Percentiles rank a stretch among this genome's conserved stretches.
Evolutionary conservation across 1,139 yeast species (phyloP).

Genomic region (Candida sp.): DNA sequence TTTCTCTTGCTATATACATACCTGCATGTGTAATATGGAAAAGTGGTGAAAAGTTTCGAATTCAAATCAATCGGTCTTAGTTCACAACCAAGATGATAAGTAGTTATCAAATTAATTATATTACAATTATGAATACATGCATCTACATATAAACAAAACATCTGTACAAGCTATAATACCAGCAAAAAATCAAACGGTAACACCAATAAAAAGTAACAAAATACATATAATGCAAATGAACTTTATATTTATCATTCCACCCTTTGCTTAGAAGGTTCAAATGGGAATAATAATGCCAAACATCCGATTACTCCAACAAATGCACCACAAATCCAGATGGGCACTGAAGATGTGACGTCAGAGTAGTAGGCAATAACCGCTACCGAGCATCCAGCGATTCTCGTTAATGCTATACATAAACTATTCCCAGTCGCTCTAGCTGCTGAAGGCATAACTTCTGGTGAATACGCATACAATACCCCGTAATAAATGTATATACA

Average conservation of each 20-base stretch:
- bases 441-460: slow-evolving; percentile 55
- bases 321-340: slow-evolving; percentile 59
- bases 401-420: slow-evolving; percentile 43
- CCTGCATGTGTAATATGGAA: too few species aligned
- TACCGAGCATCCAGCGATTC: slow-evolving; percentile 46
- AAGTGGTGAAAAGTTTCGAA: too few species aligned
- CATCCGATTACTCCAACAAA: slow-evolving; percentile 43
- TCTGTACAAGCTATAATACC: too few species aligned
- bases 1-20: too few species aligned
- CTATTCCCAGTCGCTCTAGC: slow-evolving; percentile 59
- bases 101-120: too few species aligned
- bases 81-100: too few species aligned
- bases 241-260: slow-evolving; percentile 10
- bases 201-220: too few species aligned
- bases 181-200: too few species aligned
- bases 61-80: too few species aligned
- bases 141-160: too few species aligned
- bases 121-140: too few species aligned
- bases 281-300: slow-evolving; percentile 42
- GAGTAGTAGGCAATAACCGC: slow-evolving; percentile 52
- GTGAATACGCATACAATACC: slow-evolving; percentile 54
- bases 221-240: too few species aligned
- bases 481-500: slow-evolving; percentile 53
- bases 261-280: slow-evolving; percentile 36
- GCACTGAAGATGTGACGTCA: slow-evolving; percentile 40